Evolutionary conservation across 2,329 filamentous ascomycete genomes (phyloP), one percentile per base, ranked within the genome.

Genomic region (Fusarium ramigenum): DNA sequence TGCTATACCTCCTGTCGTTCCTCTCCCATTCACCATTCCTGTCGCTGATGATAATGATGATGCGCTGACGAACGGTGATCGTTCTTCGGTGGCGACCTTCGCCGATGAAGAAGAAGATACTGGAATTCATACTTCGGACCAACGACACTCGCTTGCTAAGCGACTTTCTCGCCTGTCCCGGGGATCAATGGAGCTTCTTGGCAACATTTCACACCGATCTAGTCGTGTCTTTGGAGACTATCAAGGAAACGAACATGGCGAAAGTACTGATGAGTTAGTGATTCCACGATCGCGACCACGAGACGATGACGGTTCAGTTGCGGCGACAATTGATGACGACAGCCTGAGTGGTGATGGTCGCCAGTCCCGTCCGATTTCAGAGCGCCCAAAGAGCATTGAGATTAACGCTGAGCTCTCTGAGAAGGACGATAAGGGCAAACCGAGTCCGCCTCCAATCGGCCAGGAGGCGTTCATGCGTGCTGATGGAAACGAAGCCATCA

Each of bases 11-110:
- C 82, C 86, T 12, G 84, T 93, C 40, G 83, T 93, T 2, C 90
- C 92, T 21, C 83, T 93, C 4, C 92, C 92, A 1, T 93, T 93
- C 80, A 87, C 79, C 15, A 83, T 93, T 4, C 90, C 90, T 2
- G 80, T 81, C 25, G 82, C 84, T 18, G 82, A 84, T 4, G 82
- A 62, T 15, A n/a, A 85, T 18, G 82, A 85, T 3, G 82, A 85
- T 9, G 79, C 82, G 30, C 43, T 70, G 18, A 77, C 79, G 4
- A 84, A 87, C 10, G 85, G 86, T 21, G 86, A 87, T 25, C 83
- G 86, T 34, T 94, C 92, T 5, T 93, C 93, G 4, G 85, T 93
- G 25, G 93, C 92, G 7, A 93, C 93, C 0, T 87, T 92, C 76
- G 91, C 92, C 21, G 91, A 92, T 63, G 87, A 91, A 34, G 86